Base-by-base conservation (phyloP, 1,284 basidiomycete species). In the Hemileia vastatrix region DNA sequence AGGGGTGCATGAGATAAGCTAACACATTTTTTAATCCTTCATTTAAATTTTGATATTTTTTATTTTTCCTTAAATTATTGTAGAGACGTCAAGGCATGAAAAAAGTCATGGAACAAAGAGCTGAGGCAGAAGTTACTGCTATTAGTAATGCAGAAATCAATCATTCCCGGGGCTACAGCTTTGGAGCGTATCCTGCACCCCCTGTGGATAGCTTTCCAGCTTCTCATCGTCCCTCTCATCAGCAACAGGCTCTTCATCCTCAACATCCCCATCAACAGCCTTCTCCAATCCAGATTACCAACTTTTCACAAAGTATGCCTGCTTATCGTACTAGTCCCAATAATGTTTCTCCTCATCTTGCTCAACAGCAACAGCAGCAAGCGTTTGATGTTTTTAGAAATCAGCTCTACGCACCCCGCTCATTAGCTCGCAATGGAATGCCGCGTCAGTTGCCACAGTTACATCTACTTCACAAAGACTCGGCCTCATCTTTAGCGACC, bases 1-100 rank as follows among this genome's bases (percentile, higher is more conserved):
- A 13, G n/a, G n/a, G n/a, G n/a, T n/a, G n/a, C n/a, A n/a, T n/a
- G n/a, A n/a, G n/a, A n/a, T n/a, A n/a, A n/a, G n/a, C n/a, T n/a
- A n/a, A n/a, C n/a, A n/a, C n/a, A n/a, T n/a, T n/a, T n/a, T n/a
- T n/a, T n/a, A n/a, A n/a, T n/a, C n/a, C n/a, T n/a, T n/a, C 3
- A 57, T 13, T 31, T 55, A 13, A 23, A 21, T 21, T 8, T 15
- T 24, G 3, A 27, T 23, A 32, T 15, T 24, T 36, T 6, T 19
- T 52, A 11, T 19, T 21, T 13, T 27, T n/a, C n/a, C n/a, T n/a
- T n/a, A n/a, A n/a, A n/a, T n/a, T 5, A 40, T 27, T 3, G 6
- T 21, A 60, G 58, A 32, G 58, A 23, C 58, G 58, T n/a, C 58
- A 60, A 48, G 58, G 58, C 13, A 60, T 60, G 58, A 60, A 60